Evolutionary conservation across 176 grass and related monocot species (phyloP).

Genomic region (Lolium perenne): DNA sequence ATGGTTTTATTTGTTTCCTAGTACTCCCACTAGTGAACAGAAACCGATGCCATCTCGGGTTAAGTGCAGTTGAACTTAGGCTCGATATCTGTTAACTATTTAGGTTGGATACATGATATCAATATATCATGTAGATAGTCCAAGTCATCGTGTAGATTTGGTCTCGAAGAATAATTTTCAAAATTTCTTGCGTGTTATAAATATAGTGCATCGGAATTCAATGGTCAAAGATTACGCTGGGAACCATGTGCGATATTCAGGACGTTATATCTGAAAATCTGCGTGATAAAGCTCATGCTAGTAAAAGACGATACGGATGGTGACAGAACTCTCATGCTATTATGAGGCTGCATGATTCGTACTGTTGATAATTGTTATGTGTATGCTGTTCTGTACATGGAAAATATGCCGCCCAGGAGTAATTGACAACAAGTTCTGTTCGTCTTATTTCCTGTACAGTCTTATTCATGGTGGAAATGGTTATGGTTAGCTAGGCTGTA

Average conservation of each 20-base stretch:
- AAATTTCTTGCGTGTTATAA: not conserved
- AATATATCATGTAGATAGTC: not conserved
- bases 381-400: conserved; percentile 33
- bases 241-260: not conserved
- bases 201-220: not conserved
- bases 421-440: conserved; percentile 18
- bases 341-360: not conserved
- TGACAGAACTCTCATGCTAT: not conserved
- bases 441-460: conserved; percentile 9
- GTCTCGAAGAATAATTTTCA: not conserved
- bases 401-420: conserved; percentile 4
- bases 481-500: conserved; percentile 10
- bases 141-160: not conserved
- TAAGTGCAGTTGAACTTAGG: not conserved
- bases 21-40: not conserved
- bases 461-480: conserved; percentile 19
- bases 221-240: not conserved
- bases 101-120: conserved; percentile 4
- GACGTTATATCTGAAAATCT: not conserved
- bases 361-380: conserved; percentile 7
- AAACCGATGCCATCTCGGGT: not conserved
- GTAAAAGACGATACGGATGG: not conserved
- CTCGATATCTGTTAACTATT: not conserved
- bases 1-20: conserved; percentile 35
- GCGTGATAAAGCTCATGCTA: conserved; percentile 6